A percentile compares a stretch with the other conserved stretches of the same genome.
Conservation (phyloP, 768 basidiomycete genomes). For the Coprinopsis cinerea region DNA sequence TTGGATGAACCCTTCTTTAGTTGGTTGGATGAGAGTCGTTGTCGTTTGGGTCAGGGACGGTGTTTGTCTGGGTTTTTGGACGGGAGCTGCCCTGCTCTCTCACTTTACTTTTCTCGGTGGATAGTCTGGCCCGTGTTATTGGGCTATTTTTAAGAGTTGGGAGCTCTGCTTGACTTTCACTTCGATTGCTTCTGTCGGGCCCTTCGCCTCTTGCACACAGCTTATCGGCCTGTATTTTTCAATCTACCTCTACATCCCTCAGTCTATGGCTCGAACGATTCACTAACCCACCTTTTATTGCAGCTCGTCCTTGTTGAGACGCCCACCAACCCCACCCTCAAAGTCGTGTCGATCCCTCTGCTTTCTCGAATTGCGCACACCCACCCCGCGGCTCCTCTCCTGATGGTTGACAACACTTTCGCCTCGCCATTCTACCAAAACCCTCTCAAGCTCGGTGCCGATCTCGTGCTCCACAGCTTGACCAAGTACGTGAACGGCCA, state of each 20-base stretch:
- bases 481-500: slow-evolving; percentile 95
- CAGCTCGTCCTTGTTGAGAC: slow-evolving; percentile 94
- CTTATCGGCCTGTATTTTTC: not conserved
- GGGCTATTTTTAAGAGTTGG: too few species aligned
- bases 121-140: too few species aligned
- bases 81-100: too few species aligned
- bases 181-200: too few species aligned
- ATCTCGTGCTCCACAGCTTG: slow-evolving; percentile 77
- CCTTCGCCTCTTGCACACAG: too few species aligned
- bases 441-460: slow-evolving; percentile 79
- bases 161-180: too few species aligned
- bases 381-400: slow-evolving; percentile 60
- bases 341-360: slow-evolving; percentile 73
- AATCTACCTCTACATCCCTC: not conserved
- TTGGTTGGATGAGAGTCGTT: too few species aligned
- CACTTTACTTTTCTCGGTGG: too few species aligned
- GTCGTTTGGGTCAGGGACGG: too few species aligned
- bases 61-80: too few species aligned
- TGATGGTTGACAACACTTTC: slow-evolving; percentile 95
- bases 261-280: not conserved
- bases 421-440: slow-evolving; percentile 88
- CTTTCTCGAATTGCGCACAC: slow-evolving; percentile 61
- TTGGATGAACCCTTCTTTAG: too few species aligned
- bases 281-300: not conserved
- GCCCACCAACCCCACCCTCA: slow-evolving; percentile 92